These are phyloP conservation scores for Dillenia turbinata DNA, from an alignment of 164 flowering plant genomes.

Conservation along the genomic window DNA sequence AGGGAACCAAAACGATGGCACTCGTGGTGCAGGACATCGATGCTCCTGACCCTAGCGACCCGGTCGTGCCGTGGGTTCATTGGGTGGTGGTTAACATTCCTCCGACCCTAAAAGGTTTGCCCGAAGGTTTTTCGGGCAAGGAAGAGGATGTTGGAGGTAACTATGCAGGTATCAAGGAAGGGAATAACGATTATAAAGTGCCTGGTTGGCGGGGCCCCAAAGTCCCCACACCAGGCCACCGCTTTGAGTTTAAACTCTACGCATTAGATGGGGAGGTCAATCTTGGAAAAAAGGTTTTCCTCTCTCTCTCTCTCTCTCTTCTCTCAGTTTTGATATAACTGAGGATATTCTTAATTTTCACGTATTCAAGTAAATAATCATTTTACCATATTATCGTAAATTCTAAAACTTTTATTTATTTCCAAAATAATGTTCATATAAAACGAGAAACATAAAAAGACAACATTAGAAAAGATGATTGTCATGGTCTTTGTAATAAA, in stretches of 20 bases:
- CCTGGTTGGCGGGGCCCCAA: conserved; percentile 76
- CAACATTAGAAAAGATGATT: too few relatives aligned
- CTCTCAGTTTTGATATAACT: neutral
- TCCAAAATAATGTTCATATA: too few relatives aligned
- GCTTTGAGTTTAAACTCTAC: conserved; percentile 66
- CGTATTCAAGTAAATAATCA: too few relatives aligned
- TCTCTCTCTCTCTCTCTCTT: neutral
- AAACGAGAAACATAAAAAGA: too few relatives aligned
- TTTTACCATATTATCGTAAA: too few relatives aligned
- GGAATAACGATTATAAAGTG: conserved; percentile 59
- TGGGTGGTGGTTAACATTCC: conserved; percentile 86
- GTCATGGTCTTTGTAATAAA: too few relatives aligned
- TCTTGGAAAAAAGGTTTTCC: conserved; percentile 65
- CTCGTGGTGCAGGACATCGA: conserved; percentile 74
- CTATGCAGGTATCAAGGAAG: conserved; percentile 57
- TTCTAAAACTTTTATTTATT: too few relatives aligned
- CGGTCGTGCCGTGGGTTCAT: conserved; percentile 60
- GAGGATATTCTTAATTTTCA: too few relatives aligned
- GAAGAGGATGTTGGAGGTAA: conserved; percentile 54
- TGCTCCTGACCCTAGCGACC: conserved; percentile 56
- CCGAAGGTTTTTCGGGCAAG: conserved; percentile 76
- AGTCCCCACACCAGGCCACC: conserved; percentile 53
- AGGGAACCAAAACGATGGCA: conserved; percentile 62
- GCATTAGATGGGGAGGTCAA: conserved; percentile 60
- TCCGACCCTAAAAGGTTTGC: conserved; percentile 58